These are phyloP conservation scores for Chalciporus pseudorubinellus DNA, from an alignment of 768 basidiomycete genomes.

Conservation along the genomic window DNA sequence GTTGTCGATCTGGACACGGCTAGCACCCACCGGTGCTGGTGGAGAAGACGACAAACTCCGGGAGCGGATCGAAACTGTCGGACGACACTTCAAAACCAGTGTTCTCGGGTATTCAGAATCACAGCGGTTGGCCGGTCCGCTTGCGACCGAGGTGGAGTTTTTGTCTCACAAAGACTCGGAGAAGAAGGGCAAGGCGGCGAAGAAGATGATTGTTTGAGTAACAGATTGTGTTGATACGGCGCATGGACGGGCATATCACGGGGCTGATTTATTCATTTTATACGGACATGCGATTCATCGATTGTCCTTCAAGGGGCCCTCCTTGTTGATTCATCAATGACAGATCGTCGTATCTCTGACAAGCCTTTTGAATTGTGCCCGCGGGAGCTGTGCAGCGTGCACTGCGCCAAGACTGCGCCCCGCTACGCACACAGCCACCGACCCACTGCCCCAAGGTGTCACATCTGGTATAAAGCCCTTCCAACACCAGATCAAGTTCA, in stretches of 20 bases:
- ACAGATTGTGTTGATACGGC: conserved; percentile 13
- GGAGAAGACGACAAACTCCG: conserved; percentile 57
- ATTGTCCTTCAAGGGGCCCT: conserved; percentile 19
- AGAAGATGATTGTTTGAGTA: conserved; percentile 70
- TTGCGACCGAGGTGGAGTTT: conserved; percentile 94
- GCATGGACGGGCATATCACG: conserved; percentile 15
- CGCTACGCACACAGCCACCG: conserved; percentile 21
- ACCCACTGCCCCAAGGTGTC: not conserved
- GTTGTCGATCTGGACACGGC: conserved; percentile 95
- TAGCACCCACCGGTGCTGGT: conserved; percentile 63
- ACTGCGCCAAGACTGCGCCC: conserved; percentile 7
- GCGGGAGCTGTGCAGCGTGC: not conserved
- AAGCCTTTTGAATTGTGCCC: conserved; percentile 3
- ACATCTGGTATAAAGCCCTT: conserved; percentile 19
- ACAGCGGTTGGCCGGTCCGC: conserved; percentile 77
- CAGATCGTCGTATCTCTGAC: conserved; percentile 18
- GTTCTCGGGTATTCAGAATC: conserved; percentile 80
- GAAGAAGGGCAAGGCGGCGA: conserved; percentile 84
- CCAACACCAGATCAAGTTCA: conserved; percentile 7
- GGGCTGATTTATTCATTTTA: conserved; percentile 34
- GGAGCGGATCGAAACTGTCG: conserved; percentile 80
- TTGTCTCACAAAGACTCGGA: conserved; percentile 93
- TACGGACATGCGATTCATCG: conserved; percentile 22
- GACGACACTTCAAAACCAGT: conserved; percentile 85
- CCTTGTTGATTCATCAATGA: conserved; percentile 24